Base-by-base conservation (phyloP, 176 grass and related monocot genomes). In the Carex pumila region DNA sequence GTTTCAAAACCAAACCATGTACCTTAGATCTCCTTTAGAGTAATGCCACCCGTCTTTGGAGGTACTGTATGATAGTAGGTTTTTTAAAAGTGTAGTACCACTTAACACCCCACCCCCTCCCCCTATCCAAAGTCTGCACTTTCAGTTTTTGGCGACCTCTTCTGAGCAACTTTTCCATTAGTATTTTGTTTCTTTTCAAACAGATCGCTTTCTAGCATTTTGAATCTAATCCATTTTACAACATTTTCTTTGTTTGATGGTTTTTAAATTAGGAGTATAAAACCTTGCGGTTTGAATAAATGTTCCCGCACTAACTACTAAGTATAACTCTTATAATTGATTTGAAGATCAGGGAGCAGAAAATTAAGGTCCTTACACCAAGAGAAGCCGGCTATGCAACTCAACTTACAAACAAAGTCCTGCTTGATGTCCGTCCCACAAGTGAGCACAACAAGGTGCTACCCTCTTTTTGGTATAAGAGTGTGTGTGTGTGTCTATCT, bases 361-460 rank as follows among this genome's bases (percentile, higher is more conserved):
- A 98, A 81, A 87, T 98, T 54, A 98, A 95, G 88, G 92, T 86
- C 31, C 92, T 98, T 81, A 89, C 91, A 47, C 93, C 96, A 2
- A 95, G 92, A 79, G 96, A 98, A 95, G 96, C 93, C 65, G 96
- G 96, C 3, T 98, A 98, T 79, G 90, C 93, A 18, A 93, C 91
- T 86, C 94, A 95, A 77, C 89, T 95, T 45, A 92, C 91, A 15
- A 87, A 89, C 84, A 98, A 95, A 79, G 55, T 83, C 73, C 93
- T 98, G 36, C 81, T 98, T 71, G 96, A 98, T 93, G 96, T 98
- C 21, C 90, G 96, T 41, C 96, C 96, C 36, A 91, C 93, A 29
- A 89, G 85, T 57, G 93, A 98, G 71, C 96, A 81, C 22, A 86
- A 93, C 41, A 98, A 98, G 93, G 96, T 94, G 18, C 25, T 22